Evolutionary conservation across 2,329 filamentous ascomycete species (phyloP).

Genomic region (Botrytis fragariae): DNA sequence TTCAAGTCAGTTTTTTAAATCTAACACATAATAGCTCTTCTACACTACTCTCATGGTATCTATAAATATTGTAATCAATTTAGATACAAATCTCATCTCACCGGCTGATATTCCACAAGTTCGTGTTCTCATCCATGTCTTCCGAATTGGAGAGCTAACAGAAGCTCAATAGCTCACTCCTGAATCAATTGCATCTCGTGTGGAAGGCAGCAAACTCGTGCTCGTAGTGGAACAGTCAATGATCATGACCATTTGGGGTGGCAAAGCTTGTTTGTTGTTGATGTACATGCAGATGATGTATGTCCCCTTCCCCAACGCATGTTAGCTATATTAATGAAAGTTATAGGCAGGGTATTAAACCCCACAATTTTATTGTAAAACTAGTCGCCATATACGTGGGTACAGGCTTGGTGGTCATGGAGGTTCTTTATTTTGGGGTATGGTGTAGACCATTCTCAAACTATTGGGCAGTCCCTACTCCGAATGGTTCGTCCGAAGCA

Average conservation of each 20-base stretch:
- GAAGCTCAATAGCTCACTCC: constrained; percentile 43
- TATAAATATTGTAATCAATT: constrained; percentile 54
- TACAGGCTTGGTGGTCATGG: constrained; percentile 49
- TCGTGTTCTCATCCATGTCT: background rate
- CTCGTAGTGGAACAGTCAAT: constrained; percentile 62
- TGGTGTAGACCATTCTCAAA: constrained; percentile 56
- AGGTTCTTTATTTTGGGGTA: constrained; percentile 49
- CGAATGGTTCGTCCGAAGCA: constrained; percentile 43
- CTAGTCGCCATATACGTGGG: constrained; percentile 48
- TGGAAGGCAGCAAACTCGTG: constrained; percentile 58
- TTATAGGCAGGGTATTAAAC: constrained; percentile 1
- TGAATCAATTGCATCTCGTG: constrained; percentile 31
- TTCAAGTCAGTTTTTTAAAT: background rate
- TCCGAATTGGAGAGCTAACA: background rate
- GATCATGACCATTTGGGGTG: constrained; percentile 54
- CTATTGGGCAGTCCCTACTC: constrained; percentile 57
- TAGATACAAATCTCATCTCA: constrained; percentile 59
- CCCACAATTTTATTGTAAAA: constrained; percentile 49
- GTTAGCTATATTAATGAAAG: background rate
- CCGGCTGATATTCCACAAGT: constrained; percentile 42
- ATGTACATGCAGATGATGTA: constrained; percentile 56
- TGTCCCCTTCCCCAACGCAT: background rate
- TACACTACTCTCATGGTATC: constrained; percentile 55
- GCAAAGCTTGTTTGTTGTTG: constrained; percentile 56
- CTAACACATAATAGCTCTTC: constrained; percentile 38